Percentiles rank a stretch among this genome's conserved stretches.
phyloP scores from a whole-genome alignment of 176 grass and related monocot genomes.

The Triticum turgidum region DNA sequence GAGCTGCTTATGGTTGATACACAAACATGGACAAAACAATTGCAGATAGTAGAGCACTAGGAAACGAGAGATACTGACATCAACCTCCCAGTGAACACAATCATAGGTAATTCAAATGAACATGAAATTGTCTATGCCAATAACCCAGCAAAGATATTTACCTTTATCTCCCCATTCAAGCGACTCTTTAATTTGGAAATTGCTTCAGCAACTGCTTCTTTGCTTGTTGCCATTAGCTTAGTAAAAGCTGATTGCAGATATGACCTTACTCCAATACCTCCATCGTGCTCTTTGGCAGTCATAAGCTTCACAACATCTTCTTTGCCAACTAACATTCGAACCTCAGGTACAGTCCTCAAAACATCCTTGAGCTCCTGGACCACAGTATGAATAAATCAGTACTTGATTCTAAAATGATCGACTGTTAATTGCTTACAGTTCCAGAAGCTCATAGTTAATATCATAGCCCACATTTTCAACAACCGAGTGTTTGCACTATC shows the following conservation, averaged over 20 bases:
- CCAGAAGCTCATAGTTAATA: not conserved
- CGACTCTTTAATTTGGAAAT: conserved; percentile 61
- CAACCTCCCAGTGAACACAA: not conserved
- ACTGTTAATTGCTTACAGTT: not conserved
- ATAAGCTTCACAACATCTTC: conserved; percentile 49
- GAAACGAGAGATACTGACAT: not conserved
- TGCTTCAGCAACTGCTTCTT: conserved; percentile 55
- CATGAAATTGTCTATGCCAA: not conserved
- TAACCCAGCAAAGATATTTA: conserved; percentile 18
- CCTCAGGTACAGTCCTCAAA: conserved; percentile 69
- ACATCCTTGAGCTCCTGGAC: conserved; percentile 84
- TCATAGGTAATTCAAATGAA: not conserved
- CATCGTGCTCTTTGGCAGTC: conserved; percentile 48
- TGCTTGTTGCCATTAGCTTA: conserved; percentile 66
- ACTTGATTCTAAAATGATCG: not conserved
- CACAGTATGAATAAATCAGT: conserved; percentile 24
- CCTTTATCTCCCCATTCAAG: conserved; percentile 68
- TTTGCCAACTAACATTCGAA: conserved; percentile 60
- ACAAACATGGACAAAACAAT: not conserved
- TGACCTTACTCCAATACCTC: conserved; percentile 36
- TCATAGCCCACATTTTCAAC: not conserved
- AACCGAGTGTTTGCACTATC: not conserved
- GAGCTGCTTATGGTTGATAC: not conserved
- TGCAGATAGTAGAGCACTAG: not conserved
- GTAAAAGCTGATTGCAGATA: conserved; percentile 77